Conservation (phyloP, 352 stramenopile species). For the Pythium apleroticum region DNA sequence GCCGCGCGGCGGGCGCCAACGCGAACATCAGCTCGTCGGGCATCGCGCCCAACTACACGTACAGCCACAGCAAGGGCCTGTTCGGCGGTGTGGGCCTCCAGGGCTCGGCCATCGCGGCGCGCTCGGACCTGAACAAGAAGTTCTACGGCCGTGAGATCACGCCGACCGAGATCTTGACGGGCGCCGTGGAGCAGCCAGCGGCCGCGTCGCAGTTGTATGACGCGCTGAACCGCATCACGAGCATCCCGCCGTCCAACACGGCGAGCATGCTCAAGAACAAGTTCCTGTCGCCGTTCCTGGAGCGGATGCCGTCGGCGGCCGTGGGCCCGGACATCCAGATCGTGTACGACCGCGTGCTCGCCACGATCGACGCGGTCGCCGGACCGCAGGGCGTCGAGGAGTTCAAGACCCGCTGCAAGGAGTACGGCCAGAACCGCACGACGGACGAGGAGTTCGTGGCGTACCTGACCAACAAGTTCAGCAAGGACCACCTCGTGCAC, state of each 20-base stretch:
- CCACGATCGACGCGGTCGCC: slow-evolving; percentile 63
- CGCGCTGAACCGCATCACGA: slow-evolving; percentile 68
- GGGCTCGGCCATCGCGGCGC: slow-evolving; percentile 76
- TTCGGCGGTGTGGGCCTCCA: slow-evolving; percentile 84
- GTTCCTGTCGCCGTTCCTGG: slow-evolving; percentile 63
- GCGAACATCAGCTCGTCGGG: slow-evolving; percentile 77
- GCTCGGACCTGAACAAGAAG: slow-evolving; percentile 83
- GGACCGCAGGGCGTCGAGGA: slow-evolving; percentile 64
- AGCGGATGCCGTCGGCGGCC: slow-evolving; percentile 70
- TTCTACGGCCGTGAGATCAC: slow-evolving; percentile 89
- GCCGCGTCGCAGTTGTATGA: slow-evolving; percentile 85
- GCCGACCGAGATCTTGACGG: slow-evolving; percentile 81
- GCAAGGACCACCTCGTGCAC: slow-evolving; percentile 65
- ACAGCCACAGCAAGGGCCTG: slow-evolving; percentile 85
- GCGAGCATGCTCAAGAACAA: slow-evolving; percentile 54
- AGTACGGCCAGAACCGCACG: slow-evolving; percentile 83
- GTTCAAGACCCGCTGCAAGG: slow-evolving; percentile 86
- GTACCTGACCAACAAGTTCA: slow-evolving; percentile 74
- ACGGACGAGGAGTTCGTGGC: slow-evolving; percentile 65
- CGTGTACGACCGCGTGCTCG: slow-evolving; percentile 82
- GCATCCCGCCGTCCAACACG: slow-evolving; percentile 65
- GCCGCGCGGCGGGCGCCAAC: slow-evolving; percentile 69
- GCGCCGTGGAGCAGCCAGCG: slow-evolving; percentile 75
- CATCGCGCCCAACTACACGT: slow-evolving; percentile 86
- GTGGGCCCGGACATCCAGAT: slow-evolving; percentile 79